phyloP scores from a whole-genome alignment of 2,329 filamentous ascomycete genomes.

The Arthrobotrys sphaeroides region DNA sequence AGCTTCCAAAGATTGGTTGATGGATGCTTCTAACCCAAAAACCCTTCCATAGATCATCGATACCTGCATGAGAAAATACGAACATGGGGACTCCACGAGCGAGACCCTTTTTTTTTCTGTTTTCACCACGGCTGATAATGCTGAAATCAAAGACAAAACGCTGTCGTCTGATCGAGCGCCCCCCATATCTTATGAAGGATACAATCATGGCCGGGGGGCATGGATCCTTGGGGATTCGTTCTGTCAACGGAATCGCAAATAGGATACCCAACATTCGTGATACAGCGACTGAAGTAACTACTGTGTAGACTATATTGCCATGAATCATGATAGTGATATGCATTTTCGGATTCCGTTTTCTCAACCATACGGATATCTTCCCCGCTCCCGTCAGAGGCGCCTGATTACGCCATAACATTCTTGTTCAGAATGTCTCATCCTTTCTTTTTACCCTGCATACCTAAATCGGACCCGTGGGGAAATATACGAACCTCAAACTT shows the following conservation, averaged over 20 bases:
- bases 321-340: slow-evolving; percentile 24
- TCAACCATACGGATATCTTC: slow-evolving; percentile 50
- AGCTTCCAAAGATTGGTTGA: slow-evolving; percentile 30
- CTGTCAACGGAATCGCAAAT: slow-evolving; percentile 50
- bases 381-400: slow-evolving; percentile 51
- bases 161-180: slow-evolving; percentile 39
- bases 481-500: neutral
- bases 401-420: slow-evolving; percentile 54
- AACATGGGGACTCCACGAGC: neutral
- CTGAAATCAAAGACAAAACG: neutral
- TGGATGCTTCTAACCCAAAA: slow-evolving; percentile 33
- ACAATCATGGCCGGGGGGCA: slow-evolving; percentile 3
- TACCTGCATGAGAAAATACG: slow-evolving; percentile 41
- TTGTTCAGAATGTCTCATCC: slow-evolving; percentile 52
- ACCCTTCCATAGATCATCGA: slow-evolving; percentile 16
- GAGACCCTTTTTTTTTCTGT: neutral
- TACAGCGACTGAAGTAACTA: slow-evolving; percentile 9
- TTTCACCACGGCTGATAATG: slow-evolving; percentile 40
- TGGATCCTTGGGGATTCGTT: slow-evolving; percentile 33
- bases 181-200: slow-evolving; percentile 29
- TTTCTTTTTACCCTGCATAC: slow-evolving; percentile 24
- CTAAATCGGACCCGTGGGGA: slow-evolving; percentile 38
- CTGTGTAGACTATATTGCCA: slow-evolving; percentile 5
- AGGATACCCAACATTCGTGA: slow-evolving; percentile 19
- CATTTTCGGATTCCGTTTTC: slow-evolving; percentile 31